Evolutionary conservation across 2,329 filamentous ascomycete species (phyloP).

Genomic region (Trichoderma sp.): DNA sequence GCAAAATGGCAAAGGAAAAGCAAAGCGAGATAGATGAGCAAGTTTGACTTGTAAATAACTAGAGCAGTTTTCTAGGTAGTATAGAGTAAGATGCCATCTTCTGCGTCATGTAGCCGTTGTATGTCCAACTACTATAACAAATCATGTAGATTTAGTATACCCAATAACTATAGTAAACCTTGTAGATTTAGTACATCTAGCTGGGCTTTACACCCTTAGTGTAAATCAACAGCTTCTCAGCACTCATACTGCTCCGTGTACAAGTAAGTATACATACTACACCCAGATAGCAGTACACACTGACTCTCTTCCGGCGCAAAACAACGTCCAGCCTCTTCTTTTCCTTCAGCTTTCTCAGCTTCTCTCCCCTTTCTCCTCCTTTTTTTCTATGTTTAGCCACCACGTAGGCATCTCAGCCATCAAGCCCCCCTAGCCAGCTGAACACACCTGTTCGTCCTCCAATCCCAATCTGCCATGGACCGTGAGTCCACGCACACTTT

Average conservation of each 20-base stretch:
- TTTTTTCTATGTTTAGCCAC: background rate
- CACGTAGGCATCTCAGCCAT: background rate
- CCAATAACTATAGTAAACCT: no score
- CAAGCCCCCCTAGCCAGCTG: background rate
- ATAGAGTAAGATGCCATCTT: no score
- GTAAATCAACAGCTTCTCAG: background rate
- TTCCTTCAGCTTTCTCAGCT: background rate
- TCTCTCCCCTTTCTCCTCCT: background rate
- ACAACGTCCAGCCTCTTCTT: background rate
- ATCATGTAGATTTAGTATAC: no score
- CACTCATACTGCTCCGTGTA: background rate
- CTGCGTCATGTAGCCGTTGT: no score
- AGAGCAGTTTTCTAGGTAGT: no score
- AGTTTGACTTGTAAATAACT: no score
- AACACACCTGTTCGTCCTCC: conserved; percentile 7
- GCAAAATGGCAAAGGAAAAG: background rate
- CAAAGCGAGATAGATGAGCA: background rate
- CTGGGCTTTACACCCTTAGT: no score
- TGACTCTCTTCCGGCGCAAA: background rate
- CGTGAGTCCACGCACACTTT: background rate
- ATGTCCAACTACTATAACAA: no score
- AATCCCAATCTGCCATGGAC: background rate
- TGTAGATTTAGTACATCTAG: no score
- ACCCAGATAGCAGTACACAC: background rate
- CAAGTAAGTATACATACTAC: no score